These are phyloP conservation scores for Ogataea pini DNA, from an alignment of 805 yeast genomes.

Conservation along the genomic window DNA sequence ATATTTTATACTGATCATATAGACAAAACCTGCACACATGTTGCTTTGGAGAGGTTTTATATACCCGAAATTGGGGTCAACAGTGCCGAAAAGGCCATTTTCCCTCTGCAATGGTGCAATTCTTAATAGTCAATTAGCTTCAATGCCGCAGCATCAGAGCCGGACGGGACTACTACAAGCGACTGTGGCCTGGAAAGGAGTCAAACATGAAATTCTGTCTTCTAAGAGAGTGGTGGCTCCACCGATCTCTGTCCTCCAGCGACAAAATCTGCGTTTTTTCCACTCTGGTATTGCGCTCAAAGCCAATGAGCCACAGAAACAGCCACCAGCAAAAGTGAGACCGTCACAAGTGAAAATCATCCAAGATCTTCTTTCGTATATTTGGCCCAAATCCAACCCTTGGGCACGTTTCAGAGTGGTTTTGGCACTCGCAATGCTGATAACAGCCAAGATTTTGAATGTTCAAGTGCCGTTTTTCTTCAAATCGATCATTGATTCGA, in stretches of 20 bases:
- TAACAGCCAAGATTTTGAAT: constrained; percentile 81
- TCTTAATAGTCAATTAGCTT: background rate
- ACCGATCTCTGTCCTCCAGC: background rate
- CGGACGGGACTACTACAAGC: background rate
- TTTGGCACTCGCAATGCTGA: constrained; percentile 68
- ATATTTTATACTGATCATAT: background rate
- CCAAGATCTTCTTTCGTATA: constrained; percentile 61
- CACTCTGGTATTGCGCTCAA: background rate
- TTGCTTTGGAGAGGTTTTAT: constrained; percentile 1
- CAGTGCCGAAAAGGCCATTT: background rate
- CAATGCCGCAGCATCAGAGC: background rate
- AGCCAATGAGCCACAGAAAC: background rate
- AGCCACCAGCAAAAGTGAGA: constrained; percentile 9
- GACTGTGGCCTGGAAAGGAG: too few relatives aligned
- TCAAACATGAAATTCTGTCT: too few relatives aligned
- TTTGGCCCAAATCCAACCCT: constrained; percentile 78
- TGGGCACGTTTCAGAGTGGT: constrained; percentile 73
- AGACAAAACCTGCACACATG: background rate
- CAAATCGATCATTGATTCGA: constrained; percentile 82
- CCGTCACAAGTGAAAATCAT: constrained; percentile 56
- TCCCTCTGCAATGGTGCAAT: background rate
- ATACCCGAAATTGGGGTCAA: background rate
- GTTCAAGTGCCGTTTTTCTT: constrained; percentile 97
- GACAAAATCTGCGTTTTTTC: background rate
- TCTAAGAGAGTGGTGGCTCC: background rate